A percentile compares a stretch with the other conserved stretches of the same genome.
phyloP scores from a whole-genome alignment of 2,329 filamentous ascomycete species.

The Aspergillus terreus region DNA sequence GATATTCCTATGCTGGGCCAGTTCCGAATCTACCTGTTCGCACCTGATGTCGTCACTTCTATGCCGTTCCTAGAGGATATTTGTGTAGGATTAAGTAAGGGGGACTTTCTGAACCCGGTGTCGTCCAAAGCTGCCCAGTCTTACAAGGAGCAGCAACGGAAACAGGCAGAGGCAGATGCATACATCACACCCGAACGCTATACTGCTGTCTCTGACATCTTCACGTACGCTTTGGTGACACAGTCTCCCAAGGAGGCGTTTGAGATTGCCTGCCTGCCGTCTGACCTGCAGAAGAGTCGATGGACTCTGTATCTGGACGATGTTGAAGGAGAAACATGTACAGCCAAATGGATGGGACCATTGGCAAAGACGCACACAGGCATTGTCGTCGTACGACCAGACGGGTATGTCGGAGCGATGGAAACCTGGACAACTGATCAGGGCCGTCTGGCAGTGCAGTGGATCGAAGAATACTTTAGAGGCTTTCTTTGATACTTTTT shows the following conservation, averaged over 20 bases:
- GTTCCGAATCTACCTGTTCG: conserved; percentile 71
- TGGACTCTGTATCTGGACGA: conserved; percentile 74
- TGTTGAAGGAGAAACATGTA: conserved; percentile 54
- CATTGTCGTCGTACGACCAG: conserved; percentile 66
- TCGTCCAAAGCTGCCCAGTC: conserved; percentile 59
- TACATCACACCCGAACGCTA: conserved; percentile 68
- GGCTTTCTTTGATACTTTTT: background rate
- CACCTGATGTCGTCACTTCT: conserved; percentile 57
- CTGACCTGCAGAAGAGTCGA: conserved; percentile 58
- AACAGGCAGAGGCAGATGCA: conserved; percentile 58
- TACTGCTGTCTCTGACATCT: conserved; percentile 62
- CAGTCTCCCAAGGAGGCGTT: conserved; percentile 60
- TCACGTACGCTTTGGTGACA: conserved; percentile 68
- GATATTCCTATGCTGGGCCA: conserved; percentile 75
- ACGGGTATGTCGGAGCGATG: conserved; percentile 70
- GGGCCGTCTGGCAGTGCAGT: conserved; percentile 35
- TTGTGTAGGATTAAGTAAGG: conserved; percentile 52
- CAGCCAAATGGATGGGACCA: conserved; percentile 66
- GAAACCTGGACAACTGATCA: conserved; percentile 37
- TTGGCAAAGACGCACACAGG: conserved; percentile 56
- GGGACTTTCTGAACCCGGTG: conserved; percentile 54
- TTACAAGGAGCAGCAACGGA: conserved; percentile 57
- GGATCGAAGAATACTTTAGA: conserved; percentile 51
- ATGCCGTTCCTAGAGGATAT: conserved; percentile 58
- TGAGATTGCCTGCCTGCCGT: conserved; percentile 63